Percentiles rank a stretch among this genome's conserved stretches.
These are phyloP conservation scores for Penicillium tannophilum DNA, from an alignment of 495 filamentous ascomycete species.

Conservation along the genomic window DNA sequence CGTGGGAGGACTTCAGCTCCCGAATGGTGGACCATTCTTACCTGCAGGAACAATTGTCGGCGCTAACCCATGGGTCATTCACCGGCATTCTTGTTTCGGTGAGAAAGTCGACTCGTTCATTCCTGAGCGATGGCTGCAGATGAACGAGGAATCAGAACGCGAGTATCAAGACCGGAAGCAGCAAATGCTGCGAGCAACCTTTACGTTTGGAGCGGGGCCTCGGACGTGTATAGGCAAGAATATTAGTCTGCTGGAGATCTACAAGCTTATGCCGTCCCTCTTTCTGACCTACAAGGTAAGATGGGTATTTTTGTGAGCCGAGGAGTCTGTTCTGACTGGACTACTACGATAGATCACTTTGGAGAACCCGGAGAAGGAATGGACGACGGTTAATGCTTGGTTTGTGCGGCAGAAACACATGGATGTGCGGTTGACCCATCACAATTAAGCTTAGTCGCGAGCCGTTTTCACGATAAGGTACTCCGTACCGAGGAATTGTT, in stretches of 20 bases:
- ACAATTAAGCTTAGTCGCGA: not conserved
- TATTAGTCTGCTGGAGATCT: conserved; percentile 74
- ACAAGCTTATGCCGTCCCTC: conserved; percentile 75
- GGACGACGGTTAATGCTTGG: conserved; percentile 37
- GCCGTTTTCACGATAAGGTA: not conserved
- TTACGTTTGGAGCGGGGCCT: conserved; percentile 62
- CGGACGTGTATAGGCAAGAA: conserved; percentile 73
- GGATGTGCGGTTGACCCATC: conserved; percentile 15
- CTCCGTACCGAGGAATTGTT: no score
- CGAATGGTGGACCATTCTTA: conserved; percentile 51
- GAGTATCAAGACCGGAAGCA: conserved; percentile 28
- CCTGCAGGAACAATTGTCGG: conserved; percentile 67
- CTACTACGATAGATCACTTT: conserved; percentile 26
- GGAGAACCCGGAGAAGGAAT: conserved; percentile 26
- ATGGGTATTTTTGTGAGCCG: not conserved
- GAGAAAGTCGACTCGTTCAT: conserved; percentile 39
- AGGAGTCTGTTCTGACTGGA: not conserved
- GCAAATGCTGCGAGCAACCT: conserved; percentile 24
- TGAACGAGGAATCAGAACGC: conserved; percentile 42
- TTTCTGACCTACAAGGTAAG: conserved; percentile 62
- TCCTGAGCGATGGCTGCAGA: conserved; percentile 57
- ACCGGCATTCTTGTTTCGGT: conserved; percentile 19
- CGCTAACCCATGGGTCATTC: conserved; percentile 34
- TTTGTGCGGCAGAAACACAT: conserved; percentile 34
- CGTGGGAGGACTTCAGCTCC: conserved; percentile 31